These are phyloP conservation scores for Pancytospora philotis DNA, from an alignment of 371 early-diverging fungal species.

Conservation along the genomic window DNA sequence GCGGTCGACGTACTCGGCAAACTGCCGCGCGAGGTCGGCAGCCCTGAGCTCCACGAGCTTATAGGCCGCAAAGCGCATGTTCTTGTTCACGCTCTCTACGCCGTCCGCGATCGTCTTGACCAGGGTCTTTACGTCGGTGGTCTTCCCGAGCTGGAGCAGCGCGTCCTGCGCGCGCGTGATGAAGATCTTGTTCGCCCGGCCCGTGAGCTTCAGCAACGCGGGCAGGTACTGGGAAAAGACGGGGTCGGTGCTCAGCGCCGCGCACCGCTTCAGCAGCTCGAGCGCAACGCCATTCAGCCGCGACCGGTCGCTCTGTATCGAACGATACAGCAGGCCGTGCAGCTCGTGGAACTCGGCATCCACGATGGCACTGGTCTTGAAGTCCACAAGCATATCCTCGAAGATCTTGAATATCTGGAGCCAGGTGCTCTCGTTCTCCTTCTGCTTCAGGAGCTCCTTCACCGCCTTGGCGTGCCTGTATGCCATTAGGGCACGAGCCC, in stretches of 20 bases:
- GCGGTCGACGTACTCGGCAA: slow-evolving; percentile 22
- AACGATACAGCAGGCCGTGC: slow-evolving; percentile 26
- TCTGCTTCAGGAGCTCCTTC: slow-evolving; percentile 19
- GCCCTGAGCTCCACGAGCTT: slow-evolving; percentile 12
- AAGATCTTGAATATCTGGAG: slow-evolving; percentile 30
- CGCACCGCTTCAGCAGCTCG: slow-evolving; percentile 26
- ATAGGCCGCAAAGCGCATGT: slow-evolving; percentile 28
- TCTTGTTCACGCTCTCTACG: slow-evolving; percentile 36
- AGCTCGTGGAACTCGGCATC: not conserved
- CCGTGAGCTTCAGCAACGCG: slow-evolving; percentile 31
- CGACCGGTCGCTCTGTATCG: slow-evolving; percentile 44
- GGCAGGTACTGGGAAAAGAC: slow-evolving; percentile 9
- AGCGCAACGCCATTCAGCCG: slow-evolving; percentile 38
- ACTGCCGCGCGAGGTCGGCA: not conserved
- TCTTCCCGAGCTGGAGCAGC: slow-evolving; percentile 16
- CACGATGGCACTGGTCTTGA: slow-evolving; percentile 4
- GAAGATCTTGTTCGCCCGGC: slow-evolving; percentile 40
- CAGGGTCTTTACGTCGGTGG: slow-evolving; percentile 2
- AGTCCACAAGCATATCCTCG: not conserved
- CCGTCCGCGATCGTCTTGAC: slow-evolving; percentile 16
- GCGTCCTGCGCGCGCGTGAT: slow-evolving; percentile 21
- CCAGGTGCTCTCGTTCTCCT: slow-evolving; percentile 52
- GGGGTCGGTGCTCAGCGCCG: not conserved
- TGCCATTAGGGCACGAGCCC: too few relatives aligned
- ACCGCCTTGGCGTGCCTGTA: too few relatives aligned